phyloP scores from a whole-genome alignment of 2,329 filamentous ascomycete genomes.

The Hawksworthiomyces lignivorus region DNA sequence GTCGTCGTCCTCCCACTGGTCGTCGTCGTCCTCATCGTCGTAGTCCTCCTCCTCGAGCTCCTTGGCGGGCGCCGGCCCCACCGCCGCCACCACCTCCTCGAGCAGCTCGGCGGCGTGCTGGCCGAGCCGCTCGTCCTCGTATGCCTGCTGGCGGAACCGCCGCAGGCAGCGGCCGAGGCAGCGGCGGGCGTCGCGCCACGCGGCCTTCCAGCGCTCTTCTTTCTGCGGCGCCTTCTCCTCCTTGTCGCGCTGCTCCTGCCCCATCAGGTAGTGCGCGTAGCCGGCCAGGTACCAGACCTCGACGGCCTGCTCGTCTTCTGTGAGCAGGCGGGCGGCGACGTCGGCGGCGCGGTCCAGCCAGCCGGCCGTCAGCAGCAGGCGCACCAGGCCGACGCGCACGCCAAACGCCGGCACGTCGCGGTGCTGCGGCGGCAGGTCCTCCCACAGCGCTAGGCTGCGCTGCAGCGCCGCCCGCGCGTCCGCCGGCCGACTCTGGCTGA shows the following conservation, averaged over 20 bases:
- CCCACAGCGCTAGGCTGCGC: slow-evolving; percentile 78
- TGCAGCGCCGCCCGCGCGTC: slow-evolving; percentile 74
- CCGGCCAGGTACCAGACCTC: slow-evolving; percentile 97
- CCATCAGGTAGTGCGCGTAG: slow-evolving; percentile 79
- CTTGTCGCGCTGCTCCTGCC: slow-evolving; percentile 54
- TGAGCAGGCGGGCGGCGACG: slow-evolving; percentile 74
- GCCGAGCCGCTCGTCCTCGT: slow-evolving; percentile 73
- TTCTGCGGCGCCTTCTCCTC: slow-evolving; percentile 18
- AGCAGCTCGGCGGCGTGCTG: slow-evolving; percentile 69
- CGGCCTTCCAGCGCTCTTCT: slow-evolving; percentile 46
- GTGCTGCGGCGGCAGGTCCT: slow-evolving; percentile 64
- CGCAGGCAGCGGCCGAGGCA: slow-evolving; percentile 78
- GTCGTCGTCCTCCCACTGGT: slow-evolving; percentile 37
- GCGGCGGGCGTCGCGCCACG: slow-evolving; percentile 67
- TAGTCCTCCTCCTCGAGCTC: slow-evolving; percentile 44
- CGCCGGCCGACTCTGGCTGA: slow-evolving; percentile 72
- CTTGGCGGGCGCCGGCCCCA: slow-evolving; percentile 51
- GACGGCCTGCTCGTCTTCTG: slow-evolving; percentile 88
- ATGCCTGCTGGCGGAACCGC: slow-evolving; percentile 71
- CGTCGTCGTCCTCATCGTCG: slow-evolving; percentile 44
- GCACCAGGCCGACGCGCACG: slow-evolving; percentile 71
- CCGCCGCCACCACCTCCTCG: slow-evolving; percentile 51
- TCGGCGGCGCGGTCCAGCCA: slow-evolving; percentile 79
- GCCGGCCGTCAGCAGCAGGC: slow-evolving; percentile 82
- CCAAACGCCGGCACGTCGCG: slow-evolving; percentile 75